Conservation (phyloP, 2,329 filamentous ascomycete genomes). For the Zymoseptoria pseudotritici region DNA sequence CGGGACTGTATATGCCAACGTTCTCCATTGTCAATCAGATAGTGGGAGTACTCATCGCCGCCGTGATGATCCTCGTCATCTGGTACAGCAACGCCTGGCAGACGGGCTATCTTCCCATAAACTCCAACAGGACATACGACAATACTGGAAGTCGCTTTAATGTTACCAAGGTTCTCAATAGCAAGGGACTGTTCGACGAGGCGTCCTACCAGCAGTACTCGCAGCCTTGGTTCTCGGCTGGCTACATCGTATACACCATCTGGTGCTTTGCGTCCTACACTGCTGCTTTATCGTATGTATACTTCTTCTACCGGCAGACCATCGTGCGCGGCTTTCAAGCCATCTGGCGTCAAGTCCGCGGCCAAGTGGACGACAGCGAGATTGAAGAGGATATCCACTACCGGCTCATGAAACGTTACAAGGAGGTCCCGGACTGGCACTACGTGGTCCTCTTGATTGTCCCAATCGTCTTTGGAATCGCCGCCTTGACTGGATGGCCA, state of each 20-base stretch:
- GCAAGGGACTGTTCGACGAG: constrained; percentile 67
- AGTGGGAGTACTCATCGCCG: constrained; percentile 46
- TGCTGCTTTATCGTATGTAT: constrained; percentile 4
- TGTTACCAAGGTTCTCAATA: constrained; percentile 68
- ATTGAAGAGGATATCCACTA: constrained; percentile 67
- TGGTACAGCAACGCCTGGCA: constrained; percentile 67
- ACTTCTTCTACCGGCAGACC: constrained; percentile 4
- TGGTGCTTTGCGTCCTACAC: constrained; percentile 6
- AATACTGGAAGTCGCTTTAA: constrained; percentile 73
- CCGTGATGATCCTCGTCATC: constrained; percentile 12
- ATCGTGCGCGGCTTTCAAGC: constrained; percentile 2
- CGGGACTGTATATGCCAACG: constrained; percentile 42
- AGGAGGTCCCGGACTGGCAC: constrained; percentile 73
- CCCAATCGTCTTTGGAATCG: constrained; percentile 10
- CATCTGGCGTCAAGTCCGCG: constrained; percentile 1
- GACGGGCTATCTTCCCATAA: constrained; percentile 76
- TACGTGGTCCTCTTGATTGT: constrained; percentile 40
- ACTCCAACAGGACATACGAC: constrained; percentile 75
- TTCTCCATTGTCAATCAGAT: constrained; percentile 47
- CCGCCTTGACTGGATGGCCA: constrained; percentile 49
- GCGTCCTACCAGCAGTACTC: constrained; percentile 71
- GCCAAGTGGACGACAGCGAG: constrained; percentile 2
- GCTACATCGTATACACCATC: constrained; percentile 6
- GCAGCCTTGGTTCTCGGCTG: constrained; percentile 44
- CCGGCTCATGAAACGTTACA: constrained; percentile 71